phyloP scores from a whole-genome alignment of 345 rosid species.

The Excoecaria cochinchinensis region DNA sequence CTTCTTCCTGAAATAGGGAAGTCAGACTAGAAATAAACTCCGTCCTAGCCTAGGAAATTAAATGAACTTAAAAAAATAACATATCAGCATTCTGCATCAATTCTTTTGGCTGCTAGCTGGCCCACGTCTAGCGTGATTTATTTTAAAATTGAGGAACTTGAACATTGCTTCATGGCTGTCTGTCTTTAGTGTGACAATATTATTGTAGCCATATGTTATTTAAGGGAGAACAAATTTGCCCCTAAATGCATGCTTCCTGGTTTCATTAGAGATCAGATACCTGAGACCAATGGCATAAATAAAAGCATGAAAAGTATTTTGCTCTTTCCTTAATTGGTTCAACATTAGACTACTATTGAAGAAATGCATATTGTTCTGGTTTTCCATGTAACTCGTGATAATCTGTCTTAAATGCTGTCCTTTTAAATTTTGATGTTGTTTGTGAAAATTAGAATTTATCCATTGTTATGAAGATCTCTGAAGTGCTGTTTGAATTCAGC shows the following conservation, averaged over 20 bases:
- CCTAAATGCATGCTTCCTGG: not conserved
- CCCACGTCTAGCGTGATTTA: too few relatives aligned
- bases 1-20: too few relatives aligned
- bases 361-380: not conserved
- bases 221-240: too few relatives aligned
- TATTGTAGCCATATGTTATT: too few relatives aligned
- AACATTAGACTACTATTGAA: not conserved
- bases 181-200: too few relatives aligned
- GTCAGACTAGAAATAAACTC: too few relatives aligned
- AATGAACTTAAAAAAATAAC: too few relatives aligned
- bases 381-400: not conserved
- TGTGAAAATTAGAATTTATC: not conserved
- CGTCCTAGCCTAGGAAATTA: too few relatives aligned
- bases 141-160: too few relatives aligned
- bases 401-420: not conserved
- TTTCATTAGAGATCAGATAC: not conserved
- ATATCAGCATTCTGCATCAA: too few relatives aligned
- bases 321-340: not conserved
- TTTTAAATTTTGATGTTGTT: not conserved
- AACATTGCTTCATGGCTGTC: too few relatives aligned
- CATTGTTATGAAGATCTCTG: not conserved
- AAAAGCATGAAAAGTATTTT: not conserved
- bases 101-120: too few relatives aligned
- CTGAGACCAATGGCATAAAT: not conserved
- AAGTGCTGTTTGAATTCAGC: conserved; percentile 42